Percentiles rank a stretch among this genome's conserved stretches.
Evolutionary conservation across 2,329 filamentous ascomycete species (phyloP).

Genomic region (Aureobasidium uvarum): DNA sequence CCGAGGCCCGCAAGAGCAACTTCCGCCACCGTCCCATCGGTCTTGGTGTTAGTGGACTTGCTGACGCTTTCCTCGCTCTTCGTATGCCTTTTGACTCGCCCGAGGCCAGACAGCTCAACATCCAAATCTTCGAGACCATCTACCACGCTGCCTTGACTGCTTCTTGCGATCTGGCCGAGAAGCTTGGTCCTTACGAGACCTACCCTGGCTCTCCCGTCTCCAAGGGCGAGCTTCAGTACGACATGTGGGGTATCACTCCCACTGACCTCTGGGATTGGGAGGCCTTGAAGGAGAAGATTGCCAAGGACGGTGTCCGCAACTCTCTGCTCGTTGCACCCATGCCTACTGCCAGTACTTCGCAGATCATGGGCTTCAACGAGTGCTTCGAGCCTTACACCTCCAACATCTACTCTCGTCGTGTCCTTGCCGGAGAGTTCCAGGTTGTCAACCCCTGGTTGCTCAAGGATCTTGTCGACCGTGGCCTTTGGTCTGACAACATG

Average conservation of each 20-base stretch:
- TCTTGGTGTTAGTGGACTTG: conserved; percentile 95
- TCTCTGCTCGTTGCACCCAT: conserved; percentile 92
- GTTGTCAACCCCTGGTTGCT: conserved; percentile 99
- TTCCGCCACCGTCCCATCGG: conserved; percentile 95
- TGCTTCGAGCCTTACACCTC: conserved; percentile 99
- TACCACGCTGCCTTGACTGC: conserved; percentile 93
- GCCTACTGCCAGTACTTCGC: conserved; percentile 95
- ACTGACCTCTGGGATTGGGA: conserved; percentile 97
- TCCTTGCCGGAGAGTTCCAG: conserved; percentile 97
- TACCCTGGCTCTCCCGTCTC: conserved; percentile 94
- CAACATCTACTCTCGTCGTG: conserved; percentile 99
- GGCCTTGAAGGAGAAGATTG: conserved; percentile 82
- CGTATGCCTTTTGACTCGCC: conserved; percentile 96
- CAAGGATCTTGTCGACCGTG: conserved; percentile 96
- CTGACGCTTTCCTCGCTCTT: conserved; percentile 95
- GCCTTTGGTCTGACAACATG: conserved; percentile 99
- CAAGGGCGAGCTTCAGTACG: conserved; percentile 93
- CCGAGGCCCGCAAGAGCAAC: conserved; percentile 92
- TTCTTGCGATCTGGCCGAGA: conserved; percentile 80
- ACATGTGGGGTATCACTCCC: conserved; percentile 97
- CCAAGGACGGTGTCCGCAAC: conserved; percentile 92
- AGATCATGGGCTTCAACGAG: conserved; percentile 98
- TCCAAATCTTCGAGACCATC: conserved; percentile 98
- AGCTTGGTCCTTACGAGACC: conserved; percentile 79
- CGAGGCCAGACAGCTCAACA: conserved; percentile 90